Percentiles rank a stretch among this genome's conserved stretches.
phyloP scores from a whole-genome alignment of 768 basidiomycete species.

The Auricularia heimuer region DNA sequence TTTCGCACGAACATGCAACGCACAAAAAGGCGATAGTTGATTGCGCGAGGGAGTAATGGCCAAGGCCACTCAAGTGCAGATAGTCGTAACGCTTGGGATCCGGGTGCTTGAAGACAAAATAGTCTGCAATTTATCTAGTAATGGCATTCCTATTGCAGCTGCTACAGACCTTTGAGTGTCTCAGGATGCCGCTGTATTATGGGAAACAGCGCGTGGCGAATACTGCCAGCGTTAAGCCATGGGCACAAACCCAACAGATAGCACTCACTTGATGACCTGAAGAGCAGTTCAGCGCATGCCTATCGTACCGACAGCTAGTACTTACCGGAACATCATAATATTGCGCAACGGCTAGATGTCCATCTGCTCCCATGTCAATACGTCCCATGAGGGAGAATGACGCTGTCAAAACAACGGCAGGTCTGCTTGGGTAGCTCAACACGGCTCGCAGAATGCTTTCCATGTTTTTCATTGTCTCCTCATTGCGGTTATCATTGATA shows the following conservation, averaged over 20 bases:
- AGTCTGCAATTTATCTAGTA: background rate
- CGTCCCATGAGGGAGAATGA: constrained; percentile 2
- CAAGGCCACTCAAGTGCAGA: constrained; percentile 1
- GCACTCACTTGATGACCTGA: background rate
- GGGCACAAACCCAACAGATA: background rate
- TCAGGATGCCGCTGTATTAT: constrained; percentile 4
- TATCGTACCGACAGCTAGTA: background rate
- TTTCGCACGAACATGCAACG: background rate
- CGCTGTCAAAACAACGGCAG: background rate
- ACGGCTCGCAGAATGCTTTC: constrained; percentile 4
- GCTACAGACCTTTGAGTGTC: background rate
- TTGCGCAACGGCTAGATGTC: constrained; percentile 3
- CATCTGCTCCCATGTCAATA: constrained; percentile 2
- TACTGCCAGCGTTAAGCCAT: background rate
- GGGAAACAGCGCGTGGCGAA: constrained; percentile 2
- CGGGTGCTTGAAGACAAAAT: constrained; percentile 3
- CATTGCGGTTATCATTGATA: background rate
- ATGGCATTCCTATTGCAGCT: background rate
- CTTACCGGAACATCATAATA: constrained; percentile 6
- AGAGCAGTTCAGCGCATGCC: background rate
- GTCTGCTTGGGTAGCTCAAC: background rate
- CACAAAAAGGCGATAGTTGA: constrained; percentile 1
- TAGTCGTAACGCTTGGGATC: constrained; percentile 3
- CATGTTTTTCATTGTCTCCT: background rate
- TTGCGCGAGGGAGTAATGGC: constrained; percentile 1